Percentiles rank a stretch among this genome's conserved stretches.
Evolutionary conservation across 768 basidiomycete genomes (phyloP).

Genomic region (Boletus rubroflammeus): DNA sequence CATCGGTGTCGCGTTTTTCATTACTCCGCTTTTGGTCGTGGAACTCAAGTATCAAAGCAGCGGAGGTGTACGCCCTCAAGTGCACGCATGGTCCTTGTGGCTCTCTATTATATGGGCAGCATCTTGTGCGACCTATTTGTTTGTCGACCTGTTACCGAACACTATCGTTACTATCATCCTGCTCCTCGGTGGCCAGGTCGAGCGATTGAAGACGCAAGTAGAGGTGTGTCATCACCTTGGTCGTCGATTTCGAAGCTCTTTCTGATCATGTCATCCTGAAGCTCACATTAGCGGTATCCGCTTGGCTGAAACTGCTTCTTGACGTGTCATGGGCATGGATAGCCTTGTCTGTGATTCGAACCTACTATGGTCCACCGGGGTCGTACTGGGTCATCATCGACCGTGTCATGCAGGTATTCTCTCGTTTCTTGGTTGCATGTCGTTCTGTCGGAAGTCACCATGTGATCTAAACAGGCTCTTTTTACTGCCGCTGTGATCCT

Average conservation of each 20-base stretch:
- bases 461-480: constrained; percentile 34
- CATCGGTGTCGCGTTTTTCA: constrained; percentile 60
- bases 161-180: constrained; percentile 51
- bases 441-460: constrained; percentile 3
- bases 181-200: constrained; percentile 57
- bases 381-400: constrained; percentile 67
- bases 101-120: constrained; percentile 64
- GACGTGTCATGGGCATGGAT: constrained; percentile 75
- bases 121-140: constrained; percentile 53
- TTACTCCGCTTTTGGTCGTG: constrained; percentile 69
- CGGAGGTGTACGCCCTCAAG: constrained; percentile 45
- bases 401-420: constrained; percentile 61
- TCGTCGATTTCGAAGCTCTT: not conserved
- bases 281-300: constrained; percentile 64
- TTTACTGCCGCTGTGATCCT: constrained; percentile 44
- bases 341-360: constrained; percentile 57
- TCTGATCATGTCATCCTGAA: constrained; percentile 23
- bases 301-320: constrained; percentile 68
- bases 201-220: constrained; percentile 62
- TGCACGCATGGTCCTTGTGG: constrained; percentile 67
- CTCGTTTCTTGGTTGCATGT: not conserved
- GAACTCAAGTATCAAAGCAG: constrained; percentile 54
- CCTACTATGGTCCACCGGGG: constrained; percentile 56
- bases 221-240: constrained; percentile 45
- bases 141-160: constrained; percentile 62